Evolutionary conservation across 192 early-diverging fungal species (phyloP).

Genomic region (Rhizoclosmatium globosum): DNA sequence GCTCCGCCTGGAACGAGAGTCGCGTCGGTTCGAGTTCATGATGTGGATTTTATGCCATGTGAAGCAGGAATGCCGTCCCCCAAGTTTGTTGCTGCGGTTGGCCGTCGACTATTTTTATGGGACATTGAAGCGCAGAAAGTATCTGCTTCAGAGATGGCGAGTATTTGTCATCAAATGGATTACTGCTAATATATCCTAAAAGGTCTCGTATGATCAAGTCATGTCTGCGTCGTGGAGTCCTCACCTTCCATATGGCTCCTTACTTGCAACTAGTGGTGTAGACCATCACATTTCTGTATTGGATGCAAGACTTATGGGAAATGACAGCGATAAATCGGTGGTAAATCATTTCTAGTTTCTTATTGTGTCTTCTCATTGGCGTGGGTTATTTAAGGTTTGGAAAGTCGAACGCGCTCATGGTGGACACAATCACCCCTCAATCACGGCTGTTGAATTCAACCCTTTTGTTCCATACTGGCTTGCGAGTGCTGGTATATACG

Average conservation of each 20-base stretch:
- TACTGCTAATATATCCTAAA: neutral
- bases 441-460: slow-evolving; percentile 71
- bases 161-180: neutral
- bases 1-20: slow-evolving; percentile 46
- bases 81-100: slow-evolving; percentile 49
- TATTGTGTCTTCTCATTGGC: no score
- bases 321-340: slow-evolving; percentile 22
- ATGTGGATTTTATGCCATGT: slow-evolving; percentile 50
- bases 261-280: slow-evolving; percentile 48
- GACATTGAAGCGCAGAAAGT: slow-evolving; percentile 47
- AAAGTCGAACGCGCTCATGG: slow-evolving; percentile 49
- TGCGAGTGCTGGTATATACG: slow-evolving; percentile 57
- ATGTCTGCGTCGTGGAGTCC: slow-evolving; percentile 49
- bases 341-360: slow-evolving; percentile 14
- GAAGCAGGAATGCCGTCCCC: neutral
- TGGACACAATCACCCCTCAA: slow-evolving; percentile 32
- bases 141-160: slow-evolving; percentile 40
- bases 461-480: slow-evolving; percentile 83
- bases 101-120: slow-evolving; percentile 40
- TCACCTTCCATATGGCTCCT: slow-evolving; percentile 44
- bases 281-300: slow-evolving; percentile 52
- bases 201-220: slow-evolving; percentile 47
- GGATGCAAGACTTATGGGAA: slow-evolving; percentile 49
- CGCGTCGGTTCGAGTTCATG: slow-evolving; percentile 43
- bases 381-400: slow-evolving; percentile 69